Percentiles rank a stretch among this genome's conserved stretches.
Evolutionary conservation across 2,329 filamentous ascomycete species (phyloP).

Genomic region (Metarhizium rileyi): DNA sequence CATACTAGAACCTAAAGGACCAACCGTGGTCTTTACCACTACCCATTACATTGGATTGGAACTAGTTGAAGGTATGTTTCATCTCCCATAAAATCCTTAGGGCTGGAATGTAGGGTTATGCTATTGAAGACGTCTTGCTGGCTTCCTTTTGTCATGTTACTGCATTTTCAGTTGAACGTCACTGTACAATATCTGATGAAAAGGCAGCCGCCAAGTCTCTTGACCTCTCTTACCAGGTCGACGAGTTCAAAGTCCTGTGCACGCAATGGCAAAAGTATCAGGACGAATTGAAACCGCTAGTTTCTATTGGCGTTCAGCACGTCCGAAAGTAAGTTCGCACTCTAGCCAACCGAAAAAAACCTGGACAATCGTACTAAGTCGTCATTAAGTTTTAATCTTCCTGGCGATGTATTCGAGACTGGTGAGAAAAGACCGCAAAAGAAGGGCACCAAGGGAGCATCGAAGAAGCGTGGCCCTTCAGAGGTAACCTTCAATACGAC

Average conservation of each 20-base stretch:
- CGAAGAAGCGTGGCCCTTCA: slow-evolving; percentile 40
- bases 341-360: too few relatives aligned
- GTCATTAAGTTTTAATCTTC: slow-evolving; percentile 65
- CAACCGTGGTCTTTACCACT: slow-evolving; percentile 63
- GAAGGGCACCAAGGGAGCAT: slow-evolving; percentile 34
- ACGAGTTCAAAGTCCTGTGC: slow-evolving; percentile 79
- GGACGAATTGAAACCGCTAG: slow-evolving; percentile 49
- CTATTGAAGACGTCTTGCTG: neutral
- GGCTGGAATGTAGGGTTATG: neutral
- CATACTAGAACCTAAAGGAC: slow-evolving; percentile 14
- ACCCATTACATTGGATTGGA: slow-evolving; percentile 92
- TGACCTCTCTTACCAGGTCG: slow-evolving; percentile 72
- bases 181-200: slow-evolving; percentile 18
- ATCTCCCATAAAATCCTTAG: neutral
- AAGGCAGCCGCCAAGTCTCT: slow-evolving; percentile 54
- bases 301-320: slow-evolving; percentile 69
- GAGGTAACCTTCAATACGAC: slow-evolving; percentile 27
- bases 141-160: neutral
- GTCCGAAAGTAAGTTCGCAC: slow-evolving; percentile 65
- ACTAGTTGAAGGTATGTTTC: slow-evolving; percentile 57
- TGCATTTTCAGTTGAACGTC: neutral
- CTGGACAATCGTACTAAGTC: neutral
- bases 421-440: slow-evolving; percentile 65
- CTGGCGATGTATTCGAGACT: slow-evolving; percentile 77
- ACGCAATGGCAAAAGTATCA: slow-evolving; percentile 67